A percentile compares a stretch with the other conserved stretches of the same genome.
Conservation (phyloP, 441 rosid genomes). For the Adansonia gregorii region DNA sequence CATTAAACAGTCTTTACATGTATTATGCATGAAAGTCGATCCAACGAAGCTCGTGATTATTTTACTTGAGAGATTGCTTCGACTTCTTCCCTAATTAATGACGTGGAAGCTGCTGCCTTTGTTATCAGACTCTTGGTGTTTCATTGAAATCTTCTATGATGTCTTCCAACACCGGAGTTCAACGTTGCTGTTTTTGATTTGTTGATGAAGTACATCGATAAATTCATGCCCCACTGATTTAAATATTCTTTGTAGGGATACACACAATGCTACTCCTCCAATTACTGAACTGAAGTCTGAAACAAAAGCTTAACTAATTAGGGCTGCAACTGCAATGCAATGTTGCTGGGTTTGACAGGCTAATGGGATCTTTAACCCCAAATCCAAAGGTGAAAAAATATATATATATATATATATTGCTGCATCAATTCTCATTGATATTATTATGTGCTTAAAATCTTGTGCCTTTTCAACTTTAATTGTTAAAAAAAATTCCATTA, state of each 20-base stretch:
- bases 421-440: constrained; percentile 42
- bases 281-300: not conserved
- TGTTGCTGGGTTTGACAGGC: constrained; percentile 24
- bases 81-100: constrained; percentile 23
- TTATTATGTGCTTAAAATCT: constrained; percentile 25
- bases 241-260: constrained; percentile 47
- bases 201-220: constrained; percentile 26
- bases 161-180: constrained; percentile 29
- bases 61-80: constrained; percentile 8
- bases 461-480: constrained; percentile 38
- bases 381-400: constrained; percentile 1
- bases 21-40: constrained; percentile 71
- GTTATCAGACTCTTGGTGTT: constrained; percentile 24
- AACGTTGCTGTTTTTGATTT: constrained; percentile 21
- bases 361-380: constrained; percentile 21
- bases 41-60: constrained; percentile 28
- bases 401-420: not conserved
- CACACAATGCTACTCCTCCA: constrained; percentile 29
- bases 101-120: constrained; percentile 15
- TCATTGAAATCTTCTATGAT: constrained; percentile 17
- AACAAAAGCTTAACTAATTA: constrained; percentile 22
- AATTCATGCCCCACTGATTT: constrained; percentile 34
- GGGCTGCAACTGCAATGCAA: constrained; percentile 11
- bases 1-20: constrained; percentile 99
- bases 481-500: not conserved